Evolutionary conservation across 306 rosid species (phyloP).

Genomic region (Castanospermum australe): DNA sequence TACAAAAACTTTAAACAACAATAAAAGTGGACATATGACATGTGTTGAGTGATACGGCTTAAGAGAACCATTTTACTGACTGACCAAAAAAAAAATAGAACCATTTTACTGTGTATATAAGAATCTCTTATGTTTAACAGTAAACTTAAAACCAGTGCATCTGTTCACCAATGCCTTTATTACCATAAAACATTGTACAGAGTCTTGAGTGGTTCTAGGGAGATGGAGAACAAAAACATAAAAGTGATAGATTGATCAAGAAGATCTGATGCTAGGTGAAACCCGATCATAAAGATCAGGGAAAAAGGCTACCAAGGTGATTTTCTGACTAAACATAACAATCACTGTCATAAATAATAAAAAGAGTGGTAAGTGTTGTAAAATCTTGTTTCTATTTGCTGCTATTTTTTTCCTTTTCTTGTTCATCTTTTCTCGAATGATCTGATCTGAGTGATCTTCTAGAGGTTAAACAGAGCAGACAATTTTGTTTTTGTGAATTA

Average conservation of each 20-base stretch:
- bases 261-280: background rate
- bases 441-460: conserved; percentile 14
- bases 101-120: no score
- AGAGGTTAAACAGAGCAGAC: background rate
- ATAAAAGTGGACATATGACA: no score
- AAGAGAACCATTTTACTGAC: no score
- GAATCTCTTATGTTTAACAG: background rate
- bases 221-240: background rate
- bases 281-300: background rate
- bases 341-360: background rate
- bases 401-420: background rate
- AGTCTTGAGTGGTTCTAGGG: background rate
- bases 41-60: no score
- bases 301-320: background rate
- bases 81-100: no score
- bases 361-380: background rate
- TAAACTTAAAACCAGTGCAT: background rate
- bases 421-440: background rate
- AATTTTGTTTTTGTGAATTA: background rate
- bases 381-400: conserved; percentile 14
- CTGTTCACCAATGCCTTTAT: background rate
- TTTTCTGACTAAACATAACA: background rate
- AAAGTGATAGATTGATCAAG: background rate
- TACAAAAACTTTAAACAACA: no score
- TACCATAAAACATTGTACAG: background rate